Conservation (phyloP, 2,329 filamentous ascomycete species). For the Fulvia fulva region DNA sequence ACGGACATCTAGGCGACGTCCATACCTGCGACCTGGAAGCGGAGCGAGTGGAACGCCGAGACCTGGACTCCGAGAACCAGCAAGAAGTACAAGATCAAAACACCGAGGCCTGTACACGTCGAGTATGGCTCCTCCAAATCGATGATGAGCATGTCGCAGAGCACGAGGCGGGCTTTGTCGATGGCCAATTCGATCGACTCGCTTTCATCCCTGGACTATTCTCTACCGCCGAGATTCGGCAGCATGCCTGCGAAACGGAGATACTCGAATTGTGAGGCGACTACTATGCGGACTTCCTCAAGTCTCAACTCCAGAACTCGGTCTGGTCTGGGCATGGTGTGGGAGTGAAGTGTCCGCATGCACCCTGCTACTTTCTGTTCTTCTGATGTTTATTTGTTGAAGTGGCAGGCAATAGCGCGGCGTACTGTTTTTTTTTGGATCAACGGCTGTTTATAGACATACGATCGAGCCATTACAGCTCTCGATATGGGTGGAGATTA, state of each 20-base stretch:
- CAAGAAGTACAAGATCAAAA: background rate
- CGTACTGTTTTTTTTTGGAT: background rate
- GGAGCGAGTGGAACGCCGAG: background rate
- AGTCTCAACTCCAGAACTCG: background rate
- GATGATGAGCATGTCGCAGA: background rate
- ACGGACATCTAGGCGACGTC: constrained; percentile 16
- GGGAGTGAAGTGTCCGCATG: too few species aligned
- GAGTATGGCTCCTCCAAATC: background rate
- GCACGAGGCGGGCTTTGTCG: background rate
- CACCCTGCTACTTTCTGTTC: background rate
- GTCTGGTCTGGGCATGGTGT: background rate
- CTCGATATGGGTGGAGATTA: background rate
- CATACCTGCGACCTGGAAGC: background rate
- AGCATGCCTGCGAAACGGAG: background rate
- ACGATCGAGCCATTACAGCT: background rate
- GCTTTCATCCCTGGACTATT: background rate
- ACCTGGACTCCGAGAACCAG: background rate
- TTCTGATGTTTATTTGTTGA: background rate
- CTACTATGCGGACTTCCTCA: background rate
- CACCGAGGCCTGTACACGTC: background rate
- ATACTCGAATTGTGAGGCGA: background rate
- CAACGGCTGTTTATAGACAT: background rate
- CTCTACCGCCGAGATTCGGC: background rate
- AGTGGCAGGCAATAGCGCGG: background rate
- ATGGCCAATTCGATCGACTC: background rate